Evolutionary conservation across 352 stramenopile species (phyloP), one percentile per base, ranked within the genome.

Genomic region (Phytophthora pinifolia): DNA sequence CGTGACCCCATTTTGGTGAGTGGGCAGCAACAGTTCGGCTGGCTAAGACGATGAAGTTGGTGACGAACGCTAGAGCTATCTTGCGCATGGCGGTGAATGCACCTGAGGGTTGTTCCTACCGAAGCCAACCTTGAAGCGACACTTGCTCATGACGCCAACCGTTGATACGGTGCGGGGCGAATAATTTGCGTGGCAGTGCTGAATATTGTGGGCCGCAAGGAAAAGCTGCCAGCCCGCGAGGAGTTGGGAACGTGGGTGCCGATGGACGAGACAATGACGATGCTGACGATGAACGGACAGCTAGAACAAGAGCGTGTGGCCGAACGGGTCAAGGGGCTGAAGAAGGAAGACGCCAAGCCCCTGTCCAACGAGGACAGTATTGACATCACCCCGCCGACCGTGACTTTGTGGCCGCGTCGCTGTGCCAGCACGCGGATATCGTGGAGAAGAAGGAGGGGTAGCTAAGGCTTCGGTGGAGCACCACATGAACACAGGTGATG

Each of bases 201-300:
- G 15, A 71, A 58, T 9, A 13, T 71, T 2, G 29, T 50, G 4
- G 63, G 58, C 3, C 6, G 36, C 29, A 15, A 22, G 1, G n/a
- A 58, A 17, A 46, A 62, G 38, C 22, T 50, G 46, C 22, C 49
- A 10, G 36, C 51, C 18, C 34, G 46, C 30, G 17, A 37, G 8
- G 29, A 13, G 10, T 25, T 70, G 0, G 51, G 62, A 1, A 50
- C 22, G 8, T 70, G 55, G 62, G 43, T 70, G 12, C 62, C 62
- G 1, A 30, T 50, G 5, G 35, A 57, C 6, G 34, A 48, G 1
- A 45, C 45, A 7, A 54, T 70, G 46, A 3, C 62, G 35, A 12
- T 62, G 5, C 17, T 70, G 18, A 12, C 36, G 4, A 9, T 41
- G 6, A 34, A 52, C 6, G 20, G 42, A 1, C 25, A 47, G 27